phyloP scores from a whole-genome alignment of 1,139 yeast species.

The Dujonia santamariae region DNA sequence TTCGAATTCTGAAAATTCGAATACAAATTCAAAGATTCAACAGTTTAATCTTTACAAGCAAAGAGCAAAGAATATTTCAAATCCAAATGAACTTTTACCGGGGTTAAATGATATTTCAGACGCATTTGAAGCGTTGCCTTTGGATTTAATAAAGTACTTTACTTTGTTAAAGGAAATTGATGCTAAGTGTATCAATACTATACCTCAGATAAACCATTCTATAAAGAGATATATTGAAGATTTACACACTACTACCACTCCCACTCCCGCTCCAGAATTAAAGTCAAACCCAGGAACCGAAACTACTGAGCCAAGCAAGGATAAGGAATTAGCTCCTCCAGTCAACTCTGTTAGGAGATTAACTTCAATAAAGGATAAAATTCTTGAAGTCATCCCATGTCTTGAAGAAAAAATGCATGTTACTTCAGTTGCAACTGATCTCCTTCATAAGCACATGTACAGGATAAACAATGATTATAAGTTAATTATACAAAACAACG shows the following conservation, averaged over 20 bases:
- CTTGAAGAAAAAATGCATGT: constrained; percentile 97
- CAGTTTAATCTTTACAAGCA: constrained; percentile 34
- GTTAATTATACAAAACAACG: constrained; percentile 66
- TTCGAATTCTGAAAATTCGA: too few species aligned
- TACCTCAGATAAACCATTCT: constrained; percentile 62
- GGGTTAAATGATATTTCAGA: constrained; percentile 91
- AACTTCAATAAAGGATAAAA: constrained; percentile 38
- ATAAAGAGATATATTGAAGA: constrained; percentile 54
- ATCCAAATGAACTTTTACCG: constrained; percentile 57
- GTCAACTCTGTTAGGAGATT: constrained; percentile 16
- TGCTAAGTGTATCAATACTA: constrained; percentile 80
- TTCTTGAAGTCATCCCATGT: constrained; percentile 83
- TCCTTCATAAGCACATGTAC: constrained; percentile 62
- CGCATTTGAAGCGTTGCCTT: constrained; percentile 87
- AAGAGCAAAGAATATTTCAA: constrained; percentile 30
- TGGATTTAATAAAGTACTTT: constrained; percentile 78
- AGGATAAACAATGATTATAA: constrained; percentile 79
- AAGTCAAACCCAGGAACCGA: constrained; percentile 25
- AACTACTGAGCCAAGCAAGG: constrained; percentile 10
- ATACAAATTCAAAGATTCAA: constrained; percentile 16
- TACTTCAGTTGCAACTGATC: constrained; percentile 85
- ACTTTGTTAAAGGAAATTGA: constrained; percentile 90
- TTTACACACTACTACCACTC: constrained; percentile 24
- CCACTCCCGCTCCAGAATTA: neutral
- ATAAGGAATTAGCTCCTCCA: neutral